Conservation (phyloP, 2,329 filamentous ascomycete genomes). For the Botryotinia calthae region DNA sequence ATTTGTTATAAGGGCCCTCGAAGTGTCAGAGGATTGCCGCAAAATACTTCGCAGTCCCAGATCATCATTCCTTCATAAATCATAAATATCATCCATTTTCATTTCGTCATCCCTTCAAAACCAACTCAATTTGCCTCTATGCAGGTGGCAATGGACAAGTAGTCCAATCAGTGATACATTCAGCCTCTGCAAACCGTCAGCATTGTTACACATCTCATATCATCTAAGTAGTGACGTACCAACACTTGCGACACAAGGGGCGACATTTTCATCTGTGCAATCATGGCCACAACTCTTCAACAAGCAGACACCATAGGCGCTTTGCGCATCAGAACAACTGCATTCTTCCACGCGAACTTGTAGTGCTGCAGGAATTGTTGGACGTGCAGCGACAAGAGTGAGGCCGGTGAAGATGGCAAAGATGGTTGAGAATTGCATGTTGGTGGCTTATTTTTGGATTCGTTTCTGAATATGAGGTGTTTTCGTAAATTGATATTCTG, state of each 20-base stretch:
- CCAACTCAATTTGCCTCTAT: neutral
- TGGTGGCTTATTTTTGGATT: neutral
- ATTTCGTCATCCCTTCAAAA: neutral
- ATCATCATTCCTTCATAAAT: neutral
- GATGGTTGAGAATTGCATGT: constrained; percentile 10
- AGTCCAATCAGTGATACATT: constrained; percentile 8
- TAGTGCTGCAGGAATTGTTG: neutral
- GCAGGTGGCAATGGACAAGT: constrained; percentile 4
- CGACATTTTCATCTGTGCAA: neutral
- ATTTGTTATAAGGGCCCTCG: neutral
- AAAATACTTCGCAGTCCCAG: neutral
- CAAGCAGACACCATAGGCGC: constrained; percentile 10
- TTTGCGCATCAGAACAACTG: constrained; percentile 10
- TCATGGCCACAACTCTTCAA: constrained; percentile 11
- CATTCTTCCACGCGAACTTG: constrained; percentile 4
- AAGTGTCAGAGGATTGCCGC: neutral
- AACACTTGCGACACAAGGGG: constrained; percentile 3
- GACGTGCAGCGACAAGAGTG: constrained; percentile 8
- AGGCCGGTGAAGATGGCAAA: neutral
- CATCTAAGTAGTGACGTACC: neutral
- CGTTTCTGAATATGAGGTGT: neutral
- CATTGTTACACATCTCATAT: neutral
- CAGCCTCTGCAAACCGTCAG: neutral
- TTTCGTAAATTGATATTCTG: neutral
- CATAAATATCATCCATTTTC: neutral